These are phyloP conservation scores for Xylariales sp. DNA, from an alignment of 2,329 filamentous ascomycete genomes.

Conservation along the genomic window DNA sequence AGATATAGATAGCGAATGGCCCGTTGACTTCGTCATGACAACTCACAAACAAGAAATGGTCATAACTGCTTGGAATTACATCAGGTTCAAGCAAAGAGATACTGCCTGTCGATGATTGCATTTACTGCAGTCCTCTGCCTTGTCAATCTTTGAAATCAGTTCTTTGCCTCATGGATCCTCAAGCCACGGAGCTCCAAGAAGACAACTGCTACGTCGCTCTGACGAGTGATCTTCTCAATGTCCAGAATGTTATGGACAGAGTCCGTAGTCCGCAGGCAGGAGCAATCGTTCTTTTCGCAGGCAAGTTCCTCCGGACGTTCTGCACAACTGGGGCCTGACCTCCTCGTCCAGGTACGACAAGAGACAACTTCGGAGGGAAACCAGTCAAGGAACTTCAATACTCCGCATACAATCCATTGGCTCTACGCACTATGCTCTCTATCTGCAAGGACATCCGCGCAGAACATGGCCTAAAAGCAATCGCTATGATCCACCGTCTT, in stretches of 20 bases:
- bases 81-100: no score
- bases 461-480: conserved; percentile 63
- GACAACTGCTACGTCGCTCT: conserved; percentile 62
- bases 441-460: conserved; percentile 55
- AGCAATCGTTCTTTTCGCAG: conserved; percentile 72
- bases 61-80: no score
- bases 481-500: conserved; percentile 79
- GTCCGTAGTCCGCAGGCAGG: conserved; percentile 71
- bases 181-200: conserved; percentile 38
- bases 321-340: background rate
- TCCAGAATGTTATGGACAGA: conserved; percentile 52
- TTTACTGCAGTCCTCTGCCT: no score
- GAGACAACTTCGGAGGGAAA: conserved; percentile 67
- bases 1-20: background rate
- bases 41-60: no score
- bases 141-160: background rate
- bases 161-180: conserved; percentile 17
- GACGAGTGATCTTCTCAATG: conserved; percentile 57
- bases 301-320: conserved; percentile 33
- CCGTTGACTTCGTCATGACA: no score
- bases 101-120: no score
- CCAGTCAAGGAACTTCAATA: conserved; percentile 73
- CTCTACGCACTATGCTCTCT: conserved; percentile 61
- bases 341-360: conserved; percentile 59
- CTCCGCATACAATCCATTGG: conserved; percentile 66